phyloP scores from a whole-genome alignment of 441 rosid species.

The Hura crepitans region DNA sequence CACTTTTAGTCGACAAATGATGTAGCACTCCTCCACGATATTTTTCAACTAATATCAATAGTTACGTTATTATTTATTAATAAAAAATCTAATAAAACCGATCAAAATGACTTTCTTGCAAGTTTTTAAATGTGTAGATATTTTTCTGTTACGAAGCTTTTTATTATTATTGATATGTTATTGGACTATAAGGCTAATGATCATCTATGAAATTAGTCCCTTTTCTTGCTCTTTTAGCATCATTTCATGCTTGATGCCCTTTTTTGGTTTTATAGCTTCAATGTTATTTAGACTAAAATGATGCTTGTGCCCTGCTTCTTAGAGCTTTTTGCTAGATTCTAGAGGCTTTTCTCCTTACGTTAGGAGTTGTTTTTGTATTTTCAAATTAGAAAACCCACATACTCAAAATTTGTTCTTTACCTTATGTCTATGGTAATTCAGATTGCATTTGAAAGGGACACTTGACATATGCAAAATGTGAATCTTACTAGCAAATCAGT shows the following conservation, averaged over 20 bases:
- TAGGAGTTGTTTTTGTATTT: neutral
- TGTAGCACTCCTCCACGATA: no score
- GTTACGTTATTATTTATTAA: no score
- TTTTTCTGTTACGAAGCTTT: no score
- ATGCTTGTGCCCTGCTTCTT: neutral
- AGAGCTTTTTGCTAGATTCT: neutral
- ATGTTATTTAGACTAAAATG: neutral
- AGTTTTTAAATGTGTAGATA: no score
- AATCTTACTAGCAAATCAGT: neutral
- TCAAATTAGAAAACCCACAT: neutral
- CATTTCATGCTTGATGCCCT: neutral
- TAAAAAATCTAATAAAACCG: no score
- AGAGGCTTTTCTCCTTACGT: neutral
- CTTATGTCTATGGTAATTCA: neutral
- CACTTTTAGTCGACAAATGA: no score
- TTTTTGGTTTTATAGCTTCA: neutral
- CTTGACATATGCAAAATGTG: neutral
- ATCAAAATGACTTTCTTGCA: no score
- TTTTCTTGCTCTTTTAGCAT: neutral
- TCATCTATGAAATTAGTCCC: no score
- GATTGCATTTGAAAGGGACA: neutral
- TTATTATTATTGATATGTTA: no score
- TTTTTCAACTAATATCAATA: no score
- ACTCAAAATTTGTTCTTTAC: neutral
- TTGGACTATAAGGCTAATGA: no score